These are phyloP conservation scores for Lecanicillium sp. DNA, from an alignment of 2,329 filamentous ascomycete species.

Conservation along the genomic window DNA sequence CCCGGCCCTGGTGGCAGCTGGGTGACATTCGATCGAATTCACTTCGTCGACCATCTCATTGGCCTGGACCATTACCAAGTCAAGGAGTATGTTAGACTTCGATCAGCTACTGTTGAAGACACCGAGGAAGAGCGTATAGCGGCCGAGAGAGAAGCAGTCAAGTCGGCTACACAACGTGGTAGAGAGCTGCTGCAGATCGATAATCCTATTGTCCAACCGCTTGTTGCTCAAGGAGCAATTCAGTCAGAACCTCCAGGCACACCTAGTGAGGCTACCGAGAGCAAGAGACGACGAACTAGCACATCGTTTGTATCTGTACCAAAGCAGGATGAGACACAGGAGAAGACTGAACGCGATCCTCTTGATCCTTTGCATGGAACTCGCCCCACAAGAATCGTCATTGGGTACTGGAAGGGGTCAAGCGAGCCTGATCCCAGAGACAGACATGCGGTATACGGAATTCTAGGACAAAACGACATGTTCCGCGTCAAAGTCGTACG, in stretches of 20 bases:
- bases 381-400: conserved; percentile 47
- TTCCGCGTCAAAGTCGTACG: conserved; percentile 55
- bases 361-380: conserved; percentile 41
- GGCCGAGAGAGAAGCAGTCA: conserved; percentile 34
- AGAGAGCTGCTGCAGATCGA: conserved; percentile 34
- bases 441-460: conserved; percentile 55
- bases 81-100: conserved; percentile 54
- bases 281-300: conserved; percentile 38
- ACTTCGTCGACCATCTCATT: conserved; percentile 49
- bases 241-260: conserved; percentile 29
- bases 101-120: conserved; percentile 29
- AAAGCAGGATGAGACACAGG: conserved; percentile 6
- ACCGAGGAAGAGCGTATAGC: conserved; percentile 28
- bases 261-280: neutral
- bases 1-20: conserved; percentile 54
- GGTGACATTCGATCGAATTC: conserved; percentile 54
- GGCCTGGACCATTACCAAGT: conserved; percentile 47
- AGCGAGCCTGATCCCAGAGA: conserved; percentile 36
- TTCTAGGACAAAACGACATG: conserved; percentile 54
- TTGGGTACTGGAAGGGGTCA: conserved; percentile 53
- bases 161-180: conserved; percentile 37
- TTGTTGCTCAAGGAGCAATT: conserved; percentile 42
- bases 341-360: conserved; percentile 4
- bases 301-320: conserved; percentile 3
- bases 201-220: conserved; percentile 28